These are phyloP conservation scores for Oxytropis ochrocephala DNA, from an alignment of 306 rosid genomes.

Conservation along the genomic window DNA sequence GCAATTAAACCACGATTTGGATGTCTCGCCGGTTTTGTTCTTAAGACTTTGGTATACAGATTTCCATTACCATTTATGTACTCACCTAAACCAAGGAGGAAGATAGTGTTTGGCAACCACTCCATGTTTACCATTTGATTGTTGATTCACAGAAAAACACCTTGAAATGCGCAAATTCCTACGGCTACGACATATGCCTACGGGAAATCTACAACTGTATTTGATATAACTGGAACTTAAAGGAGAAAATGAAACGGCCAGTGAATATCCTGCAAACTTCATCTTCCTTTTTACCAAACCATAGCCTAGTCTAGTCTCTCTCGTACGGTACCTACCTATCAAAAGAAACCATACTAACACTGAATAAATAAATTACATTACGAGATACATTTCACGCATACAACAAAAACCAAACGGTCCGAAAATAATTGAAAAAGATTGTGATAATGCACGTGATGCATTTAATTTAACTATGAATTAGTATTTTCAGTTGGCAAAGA, in stretches of 20 bases:
- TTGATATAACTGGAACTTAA: slow-evolving; percentile 30
- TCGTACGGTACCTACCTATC: slow-evolving; percentile 25
- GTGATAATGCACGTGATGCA: too few species aligned
- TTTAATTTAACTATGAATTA: neutral
- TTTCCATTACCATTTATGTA: neutral
- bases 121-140: slow-evolving; percentile 18
- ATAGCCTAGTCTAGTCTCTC: slow-evolving; percentile 23
- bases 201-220: slow-evolving; percentile 37
- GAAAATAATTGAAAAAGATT: too few species aligned
- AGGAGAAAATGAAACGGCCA: slow-evolving; percentile 44
- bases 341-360: slow-evolving; percentile 18
- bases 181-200: slow-evolving; percentile 15
- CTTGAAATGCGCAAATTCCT: slow-evolving; percentile 28
- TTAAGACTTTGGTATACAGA: too few species aligned
- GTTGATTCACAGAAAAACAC: slow-evolving; percentile 23
- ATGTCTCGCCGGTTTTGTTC: too few species aligned
- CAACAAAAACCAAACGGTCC: too few species aligned
- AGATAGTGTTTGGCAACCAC: slow-evolving; percentile 49
- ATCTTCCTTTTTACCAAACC: slow-evolving; percentile 42
- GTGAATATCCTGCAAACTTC: slow-evolving; percentile 62
- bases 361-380: too few species aligned
- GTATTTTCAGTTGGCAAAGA: neutral
- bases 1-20: too few species aligned
- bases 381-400: too few species aligned
- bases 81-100: slow-evolving; percentile 93